phyloP scores from a whole-genome alignment of 2,329 filamentous ascomycete species.

The Lasiodiplodia citricola region DNA sequence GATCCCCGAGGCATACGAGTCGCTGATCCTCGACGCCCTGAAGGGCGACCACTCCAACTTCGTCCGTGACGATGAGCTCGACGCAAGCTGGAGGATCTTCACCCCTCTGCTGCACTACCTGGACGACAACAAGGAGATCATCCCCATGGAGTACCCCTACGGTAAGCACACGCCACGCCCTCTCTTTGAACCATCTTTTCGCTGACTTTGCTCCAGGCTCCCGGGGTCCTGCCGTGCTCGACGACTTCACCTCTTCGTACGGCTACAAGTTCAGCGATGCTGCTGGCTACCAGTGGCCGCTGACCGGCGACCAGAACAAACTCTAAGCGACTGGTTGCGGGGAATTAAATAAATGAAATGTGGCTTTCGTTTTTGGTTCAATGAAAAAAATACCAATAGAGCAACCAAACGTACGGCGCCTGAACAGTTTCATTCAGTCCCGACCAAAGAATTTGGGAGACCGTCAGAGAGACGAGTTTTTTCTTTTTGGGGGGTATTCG shows the following conservation, averaged over 20 bases:
- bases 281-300: constrained; percentile 87
- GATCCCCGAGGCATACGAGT: constrained; percentile 99
- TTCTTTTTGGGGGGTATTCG: not conserved
- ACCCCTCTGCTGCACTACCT: constrained; percentile 97
- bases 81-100: constrained; percentile 98
- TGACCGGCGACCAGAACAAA: constrained; percentile 78
- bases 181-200: constrained; percentile 15
- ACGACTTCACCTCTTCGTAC: constrained; percentile 97
- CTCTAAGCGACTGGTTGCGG: constrained; percentile 61
- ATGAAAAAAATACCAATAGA: constrained; percentile 25
- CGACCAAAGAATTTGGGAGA: not conserved
- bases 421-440: constrained; percentile 12
- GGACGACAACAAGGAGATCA: constrained; percentile 98
- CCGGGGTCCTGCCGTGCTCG: constrained; percentile 91
- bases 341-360: not conserved
- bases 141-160: constrained; percentile 99
- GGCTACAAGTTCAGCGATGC: constrained; percentile 99
- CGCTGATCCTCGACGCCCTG: constrained; percentile 92
- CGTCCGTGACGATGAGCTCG: constrained; percentile 70
- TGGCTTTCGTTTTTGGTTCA: constrained; percentile 16
- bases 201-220: constrained; percentile 69
- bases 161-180: constrained; percentile 63
- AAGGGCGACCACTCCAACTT: constrained; percentile 99
- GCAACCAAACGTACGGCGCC: constrained; percentile 20
- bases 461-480: constrained; percentile 15